Evolutionary conservation across 768 basidiomycete genomes (phyloP).

Genomic region (Tylopilus felleus): DNA sequence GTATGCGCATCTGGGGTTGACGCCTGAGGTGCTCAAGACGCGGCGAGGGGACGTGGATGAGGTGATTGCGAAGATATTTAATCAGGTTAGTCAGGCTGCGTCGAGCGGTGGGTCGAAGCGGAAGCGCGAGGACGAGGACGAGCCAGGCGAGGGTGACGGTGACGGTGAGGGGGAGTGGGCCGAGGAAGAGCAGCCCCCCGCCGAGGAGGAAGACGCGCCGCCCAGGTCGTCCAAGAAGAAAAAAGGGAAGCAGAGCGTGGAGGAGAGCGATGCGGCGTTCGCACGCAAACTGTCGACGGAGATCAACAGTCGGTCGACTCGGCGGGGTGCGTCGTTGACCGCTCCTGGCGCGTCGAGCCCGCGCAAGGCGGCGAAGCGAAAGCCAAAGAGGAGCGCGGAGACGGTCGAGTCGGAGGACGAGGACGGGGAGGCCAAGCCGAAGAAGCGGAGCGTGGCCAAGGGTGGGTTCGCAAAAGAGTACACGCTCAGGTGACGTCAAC

Average conservation of each 20-base stretch:
- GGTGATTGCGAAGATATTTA: constrained; percentile 65
- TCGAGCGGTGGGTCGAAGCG: constrained; percentile 26
- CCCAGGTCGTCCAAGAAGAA: constrained; percentile 41
- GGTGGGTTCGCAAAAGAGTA: constrained; percentile 82
- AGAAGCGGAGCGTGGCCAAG: constrained; percentile 51
- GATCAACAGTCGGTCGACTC: constrained; percentile 61
- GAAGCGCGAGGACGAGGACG: constrained; percentile 29
- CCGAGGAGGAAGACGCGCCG: constrained; percentile 16
- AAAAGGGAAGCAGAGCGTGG: constrained; percentile 43
- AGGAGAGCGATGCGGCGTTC: constrained; percentile 65
- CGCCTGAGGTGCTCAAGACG: constrained; percentile 58
- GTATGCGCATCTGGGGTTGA: constrained; percentile 43
- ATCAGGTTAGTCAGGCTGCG: constrained; percentile 45
- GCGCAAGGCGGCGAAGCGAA: constrained; percentile 42
- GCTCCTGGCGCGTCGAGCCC: constrained; percentile 37
- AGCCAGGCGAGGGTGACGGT: neutral
- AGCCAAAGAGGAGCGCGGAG: constrained; percentile 52
- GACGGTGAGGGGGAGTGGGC: constrained; percentile 2
- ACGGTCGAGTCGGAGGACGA: constrained; percentile 49
- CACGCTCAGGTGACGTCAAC: constrained; percentile 53
- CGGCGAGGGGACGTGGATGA: constrained; percentile 66
- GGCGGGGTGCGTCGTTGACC: constrained; percentile 40
- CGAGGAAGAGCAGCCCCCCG: no score
- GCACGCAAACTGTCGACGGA: constrained; percentile 70
- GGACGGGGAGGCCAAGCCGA: constrained; percentile 45